Evolutionary conservation across 768 basidiomycete genomes (phyloP), one percentile per base, ranked within the genome.

Genomic region (Lactarius evosmus): DNA sequence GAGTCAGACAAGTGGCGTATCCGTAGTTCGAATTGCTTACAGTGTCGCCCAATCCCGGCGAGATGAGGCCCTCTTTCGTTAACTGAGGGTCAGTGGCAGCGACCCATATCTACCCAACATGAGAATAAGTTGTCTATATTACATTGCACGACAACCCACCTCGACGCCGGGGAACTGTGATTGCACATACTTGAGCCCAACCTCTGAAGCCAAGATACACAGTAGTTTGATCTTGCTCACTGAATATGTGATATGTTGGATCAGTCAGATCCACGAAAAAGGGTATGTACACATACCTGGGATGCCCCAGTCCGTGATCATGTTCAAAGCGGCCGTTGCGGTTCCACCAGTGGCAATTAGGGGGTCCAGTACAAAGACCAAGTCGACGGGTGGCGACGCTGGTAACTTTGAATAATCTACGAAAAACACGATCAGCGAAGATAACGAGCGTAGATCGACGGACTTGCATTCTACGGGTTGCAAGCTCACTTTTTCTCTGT

Each of bases 311-410:
- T 93, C 93, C 2, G 80, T 69, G 58, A 96, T 81, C 93, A 97
- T 98, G 56, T 82, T 71, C 60, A 98, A 73, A 9, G 95, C 95
- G 19, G 96, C 95, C 66, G 83, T 82, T 2, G 91, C 93, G 4
- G 96, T 98, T 12, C 93, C 91, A 57, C 95, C 96, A 3, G 96
- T 98, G 0, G 96, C 96, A 70, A 98, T 87, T 34, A 98, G 77
- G 19, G 96, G 96, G 69, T 98, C 96, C 33, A 98, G 80, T 27
- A 98, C 78, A 76, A 86, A 93, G n/a, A 94, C 86, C 44, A 83
- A 75, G 71, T 98, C 95, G 16, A 95, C 83, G 0, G 88, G 85
- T 4, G 88, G 85, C 9, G 78, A 76, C 40, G 85, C 77, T 14
- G 94, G 95, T 38, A 96, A 80, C 76, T 95, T 95, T 57, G 93